Conservation (phyloP, 768 basidiomycete species). For the Hygrocybe coccinea region DNA sequence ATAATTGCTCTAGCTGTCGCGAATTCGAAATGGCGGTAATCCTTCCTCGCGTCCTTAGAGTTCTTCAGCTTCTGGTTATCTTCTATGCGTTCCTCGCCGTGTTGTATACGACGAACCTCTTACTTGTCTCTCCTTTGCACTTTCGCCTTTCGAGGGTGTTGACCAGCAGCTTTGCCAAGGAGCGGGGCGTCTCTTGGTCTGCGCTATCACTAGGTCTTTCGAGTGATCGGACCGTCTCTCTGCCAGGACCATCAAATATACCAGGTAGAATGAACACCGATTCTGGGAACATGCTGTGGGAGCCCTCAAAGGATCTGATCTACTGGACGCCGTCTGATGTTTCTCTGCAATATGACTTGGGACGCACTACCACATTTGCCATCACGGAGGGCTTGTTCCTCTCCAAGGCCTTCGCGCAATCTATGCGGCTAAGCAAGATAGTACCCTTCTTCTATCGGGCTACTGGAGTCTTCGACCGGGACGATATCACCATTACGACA, state of each 20-base stretch:
- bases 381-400: slow-evolving; percentile 52
- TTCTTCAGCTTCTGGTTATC: slow-evolving; percentile 25
- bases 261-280: slow-evolving; percentile 10
- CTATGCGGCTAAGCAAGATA: slow-evolving; percentile 69
- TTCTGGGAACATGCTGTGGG: slow-evolving; percentile 11
- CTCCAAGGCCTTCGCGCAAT: slow-evolving; percentile 64
- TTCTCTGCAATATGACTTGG: slow-evolving; percentile 32
- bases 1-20: too few species aligned
- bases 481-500: slow-evolving; percentile 82
- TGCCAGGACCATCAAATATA: too few species aligned
- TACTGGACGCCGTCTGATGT: slow-evolving; percentile 34
- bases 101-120: slow-evolving; percentile 40
- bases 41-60: slow-evolving; percentile 13
- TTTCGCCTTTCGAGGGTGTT: slow-evolving; percentile 24
- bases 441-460: slow-evolving; percentile 81
- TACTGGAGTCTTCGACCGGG: slow-evolving; percentile 44
- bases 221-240: slow-evolving; percentile 4
- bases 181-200: slow-evolving; percentile 10
- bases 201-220: slow-evolving; percentile 17
- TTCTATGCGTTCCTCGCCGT: slow-evolving; percentile 38
- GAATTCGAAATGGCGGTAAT: too few species aligned
- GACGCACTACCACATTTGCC: slow-evolving; percentile 24
- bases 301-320: slow-evolving; percentile 16
- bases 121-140: slow-evolving; percentile 33
- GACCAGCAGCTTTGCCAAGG: slow-evolving; percentile 16